These are phyloP conservation scores for Colletotrichum endophyticum DNA, from an alignment of 2,329 filamentous ascomycete genomes.

Conservation along the genomic window DNA sequence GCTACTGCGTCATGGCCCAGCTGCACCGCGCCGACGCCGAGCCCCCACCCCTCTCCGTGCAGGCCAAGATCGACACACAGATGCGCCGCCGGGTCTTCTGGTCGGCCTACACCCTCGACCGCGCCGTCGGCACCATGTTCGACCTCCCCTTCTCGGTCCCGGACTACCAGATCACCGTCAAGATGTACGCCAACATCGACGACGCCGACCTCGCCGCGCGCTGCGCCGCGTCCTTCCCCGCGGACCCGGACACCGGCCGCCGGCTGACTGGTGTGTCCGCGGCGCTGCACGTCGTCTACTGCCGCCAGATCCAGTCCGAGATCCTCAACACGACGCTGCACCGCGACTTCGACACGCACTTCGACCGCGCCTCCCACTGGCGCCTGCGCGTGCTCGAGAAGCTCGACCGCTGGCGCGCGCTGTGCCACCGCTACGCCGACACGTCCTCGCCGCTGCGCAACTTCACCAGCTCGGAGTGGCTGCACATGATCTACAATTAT, in stretches of 20 bases:
- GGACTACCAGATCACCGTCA: slow-evolving; percentile 30
- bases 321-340: slow-evolving; percentile 28
- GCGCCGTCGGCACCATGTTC: slow-evolving; percentile 28
- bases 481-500: slow-evolving; percentile 35
- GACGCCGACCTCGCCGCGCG: slow-evolving; percentile 25
- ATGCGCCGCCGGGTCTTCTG: slow-evolving; percentile 32
- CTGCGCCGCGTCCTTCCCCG: slow-evolving; percentile 3
- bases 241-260: slow-evolving; percentile 4
- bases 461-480: slow-evolving; percentile 28
- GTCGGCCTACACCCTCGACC: slow-evolving; percentile 33
- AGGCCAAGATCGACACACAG: slow-evolving; percentile 22
- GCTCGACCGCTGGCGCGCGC: slow-evolving; percentile 27
- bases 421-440: slow-evolving; percentile 25
- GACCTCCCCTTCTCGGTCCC: slow-evolving; percentile 29
- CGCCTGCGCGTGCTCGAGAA: slow-evolving; percentile 27
- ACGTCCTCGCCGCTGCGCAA: slow-evolving; percentile 15
- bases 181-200: slow-evolving; percentile 29
- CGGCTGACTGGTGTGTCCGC: slow-evolving; percentile 28
- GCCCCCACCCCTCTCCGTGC: not conserved
- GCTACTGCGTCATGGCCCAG: slow-evolving; percentile 31
- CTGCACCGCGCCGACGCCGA: slow-evolving; percentile 29
- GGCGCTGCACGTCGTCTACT: slow-evolving; percentile 29
- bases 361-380: slow-evolving; percentile 25
- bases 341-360: slow-evolving; percentile 25
- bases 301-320: slow-evolving; percentile 31